Percentiles rank a stretch among this genome's conserved stretches.
phyloP scores from a whole-genome alignment of 176 grass and related monocot genomes.

The Poa annua region DNA sequence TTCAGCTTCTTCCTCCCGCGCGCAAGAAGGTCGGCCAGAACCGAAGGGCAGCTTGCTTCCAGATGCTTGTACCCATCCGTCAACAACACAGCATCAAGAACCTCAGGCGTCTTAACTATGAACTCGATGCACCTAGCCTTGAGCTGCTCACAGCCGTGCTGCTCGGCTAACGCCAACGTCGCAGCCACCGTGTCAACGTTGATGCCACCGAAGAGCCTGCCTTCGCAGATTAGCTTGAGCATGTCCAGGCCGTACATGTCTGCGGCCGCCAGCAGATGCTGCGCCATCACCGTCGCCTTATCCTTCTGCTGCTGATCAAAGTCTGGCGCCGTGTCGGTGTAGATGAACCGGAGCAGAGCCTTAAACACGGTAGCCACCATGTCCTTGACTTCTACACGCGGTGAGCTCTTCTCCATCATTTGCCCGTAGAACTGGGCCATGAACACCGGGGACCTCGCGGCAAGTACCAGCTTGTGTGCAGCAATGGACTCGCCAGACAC shows the following conservation, averaged over 20 bases:
- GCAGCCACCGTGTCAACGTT: not conserved
- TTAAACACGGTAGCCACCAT: slow-evolving; percentile 28
- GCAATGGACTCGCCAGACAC: not conserved
- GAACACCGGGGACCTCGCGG: not conserved
- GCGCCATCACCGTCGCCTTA: not conserved
- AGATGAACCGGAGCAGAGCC: slow-evolving; percentile 42
- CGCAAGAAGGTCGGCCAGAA: not conserved
- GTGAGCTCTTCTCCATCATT: not conserved
- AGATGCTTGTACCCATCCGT: slow-evolving; percentile 21
- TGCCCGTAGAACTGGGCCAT: not conserved
- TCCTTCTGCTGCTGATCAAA: slow-evolving; percentile 7
- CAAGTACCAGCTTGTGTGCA: not conserved
- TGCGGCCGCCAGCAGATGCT: slow-evolving; percentile 38
- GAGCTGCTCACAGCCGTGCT: slow-evolving; percentile 31
- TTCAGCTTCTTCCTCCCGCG: not conserved
- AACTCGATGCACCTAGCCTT: slow-evolving; percentile 31
- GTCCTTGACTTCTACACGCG: slow-evolving; percentile 17
- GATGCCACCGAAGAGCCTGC: not conserved
- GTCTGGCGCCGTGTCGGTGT: slow-evolving; percentile 19
- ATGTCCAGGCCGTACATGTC: slow-evolving; percentile 35
- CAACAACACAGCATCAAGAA: slow-evolving; percentile 33
- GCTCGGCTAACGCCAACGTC: slow-evolving; percentile 29
- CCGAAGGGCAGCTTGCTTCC: slow-evolving; percentile 1
- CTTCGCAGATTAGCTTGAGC: slow-evolving; percentile 25
- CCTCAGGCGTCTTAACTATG: not conserved